Evolutionary conservation across 1,284 basidiomycete genomes (phyloP).

Genomic region (Naganishia liquefaciens): DNA sequence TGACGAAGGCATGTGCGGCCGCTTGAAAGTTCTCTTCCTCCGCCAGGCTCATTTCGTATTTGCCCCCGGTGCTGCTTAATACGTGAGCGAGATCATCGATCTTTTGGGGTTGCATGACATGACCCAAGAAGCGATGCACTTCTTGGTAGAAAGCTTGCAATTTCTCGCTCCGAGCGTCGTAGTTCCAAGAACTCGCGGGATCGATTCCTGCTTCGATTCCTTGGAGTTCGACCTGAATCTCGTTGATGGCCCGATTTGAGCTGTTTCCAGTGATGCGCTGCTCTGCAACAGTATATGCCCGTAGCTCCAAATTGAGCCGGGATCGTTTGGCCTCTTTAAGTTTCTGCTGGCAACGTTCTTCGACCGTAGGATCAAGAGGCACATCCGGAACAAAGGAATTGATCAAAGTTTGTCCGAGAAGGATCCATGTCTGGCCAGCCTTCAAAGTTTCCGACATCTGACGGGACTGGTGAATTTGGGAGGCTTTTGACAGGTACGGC

Average conservation of each 20-base stretch:
- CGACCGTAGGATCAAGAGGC: constrained; percentile 82
- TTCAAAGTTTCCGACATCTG: not conserved
- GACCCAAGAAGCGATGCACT: constrained; percentile 64
- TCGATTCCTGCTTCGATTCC: constrained; percentile 39
- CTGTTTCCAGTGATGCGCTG: constrained; percentile 63
- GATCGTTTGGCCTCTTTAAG: constrained; percentile 60
- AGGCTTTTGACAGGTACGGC: not conserved
- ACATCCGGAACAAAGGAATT: constrained; percentile 80
- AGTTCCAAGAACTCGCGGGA: constrained; percentile 37
- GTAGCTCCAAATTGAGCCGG: constrained; percentile 61
- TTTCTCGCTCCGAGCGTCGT: constrained; percentile 18
- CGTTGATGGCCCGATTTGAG: constrained; percentile 58
- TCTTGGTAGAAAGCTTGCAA: constrained; percentile 72
- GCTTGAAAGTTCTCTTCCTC: constrained; percentile 54
- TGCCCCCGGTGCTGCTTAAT: constrained; percentile 26
- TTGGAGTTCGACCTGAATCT: constrained; percentile 50
- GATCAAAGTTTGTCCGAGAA: constrained; percentile 57
- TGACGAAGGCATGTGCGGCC: constrained; percentile 54
- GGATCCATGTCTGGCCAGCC: constrained; percentile 23
- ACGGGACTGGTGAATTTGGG: not conserved
- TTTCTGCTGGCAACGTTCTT: constrained; percentile 61
- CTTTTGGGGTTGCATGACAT: constrained; percentile 43
- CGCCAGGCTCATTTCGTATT: constrained; percentile 40
- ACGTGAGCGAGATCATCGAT: constrained; percentile 45
- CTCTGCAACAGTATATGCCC: constrained; percentile 62